A percentile compares a stretch with the other conserved stretches of the same genome.
Evolutionary conservation across 2,329 filamentous ascomycete genomes (phyloP).

Genomic region (Colletotrichum agaves): DNA sequence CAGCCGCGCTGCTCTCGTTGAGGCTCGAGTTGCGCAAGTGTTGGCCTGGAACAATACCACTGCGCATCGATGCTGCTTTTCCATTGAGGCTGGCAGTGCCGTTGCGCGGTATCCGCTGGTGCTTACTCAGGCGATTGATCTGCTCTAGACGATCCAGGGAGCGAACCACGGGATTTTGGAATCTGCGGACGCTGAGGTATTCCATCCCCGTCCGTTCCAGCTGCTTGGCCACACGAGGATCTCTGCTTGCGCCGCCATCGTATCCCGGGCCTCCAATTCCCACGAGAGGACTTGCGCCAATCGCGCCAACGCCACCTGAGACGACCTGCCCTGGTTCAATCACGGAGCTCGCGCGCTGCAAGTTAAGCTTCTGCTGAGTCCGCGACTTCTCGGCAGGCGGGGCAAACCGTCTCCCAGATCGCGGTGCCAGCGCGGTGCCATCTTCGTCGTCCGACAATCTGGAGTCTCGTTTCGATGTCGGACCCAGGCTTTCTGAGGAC

Average conservation of each 20-base stretch:
- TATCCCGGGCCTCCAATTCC: slow-evolving; percentile 66
- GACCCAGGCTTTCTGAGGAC: slow-evolving; percentile 53
- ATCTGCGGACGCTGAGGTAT: slow-evolving; percentile 78
- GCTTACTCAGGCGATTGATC: slow-evolving; percentile 56
- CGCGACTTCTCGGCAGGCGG: slow-evolving; percentile 68
- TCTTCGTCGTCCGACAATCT: slow-evolving; percentile 46
- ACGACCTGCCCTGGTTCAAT: slow-evolving; percentile 71
- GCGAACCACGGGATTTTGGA: slow-evolving; percentile 76
- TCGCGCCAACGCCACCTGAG: slow-evolving; percentile 50
- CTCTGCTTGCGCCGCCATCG: slow-evolving; percentile 61
- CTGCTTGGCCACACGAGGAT: slow-evolving; percentile 72
- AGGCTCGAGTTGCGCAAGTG: slow-evolving; percentile 54
- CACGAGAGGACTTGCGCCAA: slow-evolving; percentile 59
- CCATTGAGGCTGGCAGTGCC: slow-evolving; percentile 52
- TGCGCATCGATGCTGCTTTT: slow-evolving; percentile 43
- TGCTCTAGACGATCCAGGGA: slow-evolving; percentile 60
- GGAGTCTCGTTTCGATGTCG: slow-evolving; percentile 24
- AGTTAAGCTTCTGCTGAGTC: slow-evolving; percentile 80
- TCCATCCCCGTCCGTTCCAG: slow-evolving; percentile 78
- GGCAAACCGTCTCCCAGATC: slow-evolving; percentile 52
- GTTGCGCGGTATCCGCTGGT: slow-evolving; percentile 58
- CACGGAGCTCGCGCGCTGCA: slow-evolving; percentile 77
- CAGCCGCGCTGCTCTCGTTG: slow-evolving; percentile 27
- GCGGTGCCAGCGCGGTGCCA: slow-evolving; percentile 59
- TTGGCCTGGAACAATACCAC: slow-evolving; percentile 40